These are phyloP conservation scores for Falciphora oryzae DNA, from an alignment of 2,329 filamentous ascomycete species.

Conservation along the genomic window DNA sequence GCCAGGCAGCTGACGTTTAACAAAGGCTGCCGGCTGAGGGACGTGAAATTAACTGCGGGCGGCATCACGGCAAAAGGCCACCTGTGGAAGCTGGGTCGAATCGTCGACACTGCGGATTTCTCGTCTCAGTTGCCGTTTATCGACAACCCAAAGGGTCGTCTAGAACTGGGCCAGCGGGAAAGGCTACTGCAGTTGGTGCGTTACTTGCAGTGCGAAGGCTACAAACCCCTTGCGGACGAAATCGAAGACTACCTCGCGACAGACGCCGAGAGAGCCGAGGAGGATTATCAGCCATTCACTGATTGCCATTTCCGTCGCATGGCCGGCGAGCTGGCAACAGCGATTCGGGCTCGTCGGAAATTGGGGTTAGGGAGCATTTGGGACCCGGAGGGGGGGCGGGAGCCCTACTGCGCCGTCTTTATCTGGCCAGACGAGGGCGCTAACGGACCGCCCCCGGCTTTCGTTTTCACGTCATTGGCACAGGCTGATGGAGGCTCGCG, in stretches of 20 bases:
- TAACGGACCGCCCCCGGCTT: not conserved
- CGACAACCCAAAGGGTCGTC: slow-evolving; percentile 12
- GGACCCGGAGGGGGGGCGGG: not conserved
- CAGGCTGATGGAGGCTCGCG: not conserved
- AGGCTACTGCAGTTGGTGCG: slow-evolving; percentile 14
- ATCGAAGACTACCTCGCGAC: slow-evolving; percentile 11
- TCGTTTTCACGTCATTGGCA: not conserved
- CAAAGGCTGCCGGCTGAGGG: slow-evolving; percentile 21
- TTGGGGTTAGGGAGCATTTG: slow-evolving; percentile 7
- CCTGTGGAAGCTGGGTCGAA: slow-evolving; percentile 20
- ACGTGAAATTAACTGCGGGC: slow-evolving; percentile 14
- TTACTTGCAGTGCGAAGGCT: not conserved
- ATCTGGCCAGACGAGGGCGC: not conserved
- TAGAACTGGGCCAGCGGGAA: slow-evolving; percentile 14
- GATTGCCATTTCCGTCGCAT: slow-evolving; percentile 4
- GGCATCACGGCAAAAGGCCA: slow-evolving; percentile 21
- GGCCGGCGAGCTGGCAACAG: slow-evolving; percentile 1
- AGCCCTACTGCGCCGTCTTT: not conserved
- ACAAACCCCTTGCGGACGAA: slow-evolving; percentile 4
- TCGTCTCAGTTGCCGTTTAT: slow-evolving; percentile 12
- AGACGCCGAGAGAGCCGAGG: not conserved
- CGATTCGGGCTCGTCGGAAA: not conserved
- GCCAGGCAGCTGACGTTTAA: slow-evolving; percentile 19
- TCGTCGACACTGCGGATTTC: slow-evolving; percentile 16
- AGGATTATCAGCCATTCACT: not conserved